These are phyloP conservation scores for Plasmodium cynomolgi DNA, from an alignment of 169 alveolate species.

Conservation along the genomic window DNA sequence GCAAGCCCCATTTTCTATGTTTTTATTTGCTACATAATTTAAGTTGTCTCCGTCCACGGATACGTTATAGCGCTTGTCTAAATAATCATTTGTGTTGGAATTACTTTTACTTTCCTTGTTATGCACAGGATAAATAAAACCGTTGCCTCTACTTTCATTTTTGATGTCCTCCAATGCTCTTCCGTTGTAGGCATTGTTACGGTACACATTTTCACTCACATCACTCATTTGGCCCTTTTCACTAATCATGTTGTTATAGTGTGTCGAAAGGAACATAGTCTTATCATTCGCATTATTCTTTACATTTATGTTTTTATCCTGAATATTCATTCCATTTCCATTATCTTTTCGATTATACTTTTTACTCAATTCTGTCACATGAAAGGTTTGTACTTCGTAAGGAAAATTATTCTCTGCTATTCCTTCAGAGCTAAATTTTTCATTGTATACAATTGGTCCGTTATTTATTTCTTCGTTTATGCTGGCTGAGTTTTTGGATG, in stretches of 20 bases:
- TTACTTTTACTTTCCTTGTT: not conserved
- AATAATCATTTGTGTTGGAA: not conserved
- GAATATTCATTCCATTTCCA: not conserved
- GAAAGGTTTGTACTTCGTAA: not conserved
- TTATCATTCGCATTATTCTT: not conserved
- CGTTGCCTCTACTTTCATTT: not conserved
- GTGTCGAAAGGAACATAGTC: not conserved
- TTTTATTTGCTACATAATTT: conserved; percentile 25
- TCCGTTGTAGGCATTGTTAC: not conserved
- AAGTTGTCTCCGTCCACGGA: not conserved
- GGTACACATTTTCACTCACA: not conserved
- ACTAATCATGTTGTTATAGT: not conserved
- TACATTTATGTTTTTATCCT: not conserved
- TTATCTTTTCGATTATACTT: not conserved
- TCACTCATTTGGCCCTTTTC: not conserved
- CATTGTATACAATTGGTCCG: conserved; percentile 2
- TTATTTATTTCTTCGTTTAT: not conserved
- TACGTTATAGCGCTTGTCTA: not conserved
- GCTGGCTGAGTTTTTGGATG: not conserved
- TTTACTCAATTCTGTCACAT: not conserved
- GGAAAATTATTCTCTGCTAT: not conserved
- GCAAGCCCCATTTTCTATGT: not conserved
- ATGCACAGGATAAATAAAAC: not conserved
- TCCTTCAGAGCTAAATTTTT: not conserved
- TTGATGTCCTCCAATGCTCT: not conserved